Evolutionary conservation across 225 moss, liverwort and hornwort genomes (phyloP).

Genomic region (Pleurozium schreberi): DNA sequence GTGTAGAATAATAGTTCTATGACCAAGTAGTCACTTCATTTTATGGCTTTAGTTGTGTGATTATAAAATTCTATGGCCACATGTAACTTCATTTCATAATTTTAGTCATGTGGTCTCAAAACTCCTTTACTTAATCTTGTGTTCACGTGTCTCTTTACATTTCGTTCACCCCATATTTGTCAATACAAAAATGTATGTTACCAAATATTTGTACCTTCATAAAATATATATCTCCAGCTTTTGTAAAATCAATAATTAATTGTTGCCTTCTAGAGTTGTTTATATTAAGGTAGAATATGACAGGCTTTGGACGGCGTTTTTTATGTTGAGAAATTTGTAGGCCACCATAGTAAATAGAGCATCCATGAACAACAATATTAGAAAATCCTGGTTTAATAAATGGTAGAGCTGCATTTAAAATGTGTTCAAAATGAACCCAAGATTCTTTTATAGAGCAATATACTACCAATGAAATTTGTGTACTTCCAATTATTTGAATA

Average conservation of each 20-base stretch:
- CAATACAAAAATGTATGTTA: not conserved
- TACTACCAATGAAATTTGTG: not conserved
- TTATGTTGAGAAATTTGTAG: not conserved
- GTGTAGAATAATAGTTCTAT: not conserved
- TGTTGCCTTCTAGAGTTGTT: not conserved
- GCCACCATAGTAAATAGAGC: conserved; percentile 2
- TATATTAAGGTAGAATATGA: conserved; percentile 4
- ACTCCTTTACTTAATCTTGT: not conserved
- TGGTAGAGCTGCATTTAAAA: not conserved
- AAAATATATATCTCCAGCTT: not conserved
- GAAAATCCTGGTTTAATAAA: not conserved
- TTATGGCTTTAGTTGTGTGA: too few relatives aligned
- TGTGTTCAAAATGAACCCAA: conserved; percentile 4
- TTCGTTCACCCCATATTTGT: not conserved
- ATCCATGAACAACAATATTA: not conserved
- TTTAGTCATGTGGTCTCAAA: not conserved
- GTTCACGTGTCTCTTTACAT: not conserved
- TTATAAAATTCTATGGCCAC: too few relatives aligned
- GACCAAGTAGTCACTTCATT: not conserved
- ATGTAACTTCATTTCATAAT: not conserved
- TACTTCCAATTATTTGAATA: not conserved
- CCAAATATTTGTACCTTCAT: not conserved
- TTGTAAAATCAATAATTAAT: not conserved
- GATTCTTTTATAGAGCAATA: not conserved
- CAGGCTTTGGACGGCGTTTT: not conserved